Percentiles rank a stretch among this genome's conserved stretches.
phyloP scores from a whole-genome alignment of 106 monocot species.

The Chionographis japonica region DNA sequence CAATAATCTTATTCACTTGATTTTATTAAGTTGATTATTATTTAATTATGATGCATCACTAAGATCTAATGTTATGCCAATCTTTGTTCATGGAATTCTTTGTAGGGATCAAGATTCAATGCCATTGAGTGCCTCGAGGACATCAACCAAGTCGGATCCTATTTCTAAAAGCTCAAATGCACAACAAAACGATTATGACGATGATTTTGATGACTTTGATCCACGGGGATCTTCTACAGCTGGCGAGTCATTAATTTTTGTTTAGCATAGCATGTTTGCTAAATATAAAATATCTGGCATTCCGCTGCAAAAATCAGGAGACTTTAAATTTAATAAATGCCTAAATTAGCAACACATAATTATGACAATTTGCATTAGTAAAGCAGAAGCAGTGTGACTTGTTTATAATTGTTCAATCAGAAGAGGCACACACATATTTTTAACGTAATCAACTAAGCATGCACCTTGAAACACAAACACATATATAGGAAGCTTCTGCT shows the following conservation, averaged over 20 bases:
- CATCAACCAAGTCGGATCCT: slow-evolving; percentile 12
- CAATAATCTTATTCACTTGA: not conserved
- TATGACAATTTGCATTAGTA: too few species aligned
- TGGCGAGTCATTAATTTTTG: slow-evolving; percentile 35
- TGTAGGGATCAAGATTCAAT: slow-evolving; percentile 16
- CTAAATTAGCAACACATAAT: too few species aligned
- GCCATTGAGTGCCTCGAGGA: slow-evolving; percentile 19
- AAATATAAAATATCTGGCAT: not conserved
- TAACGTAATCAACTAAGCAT: too few species aligned
- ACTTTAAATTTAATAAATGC: too few species aligned
- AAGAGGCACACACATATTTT: too few species aligned
- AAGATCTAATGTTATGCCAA: not conserved
- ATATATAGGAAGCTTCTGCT: too few species aligned
- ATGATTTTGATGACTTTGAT: slow-evolving; percentile 93
- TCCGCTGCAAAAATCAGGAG: too few species aligned
- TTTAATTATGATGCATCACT: not conserved
- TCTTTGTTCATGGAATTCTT: slow-evolving; percentile 3
- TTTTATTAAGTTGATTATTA: not conserved
- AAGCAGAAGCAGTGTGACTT: too few species aligned
- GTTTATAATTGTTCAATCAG: too few species aligned
- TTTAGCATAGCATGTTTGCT: not conserved
- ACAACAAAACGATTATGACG: slow-evolving; percentile 20
- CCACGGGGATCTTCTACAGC: slow-evolving; percentile 69
- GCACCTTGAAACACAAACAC: too few species aligned
- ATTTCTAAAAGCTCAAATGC: slow-evolving; percentile 26